Percentiles rank a stretch among this genome's conserved stretches.
Evolutionary conservation across 1,284 basidiomycete species (phyloP).

Genomic region (Flammula alnicola): DNA sequence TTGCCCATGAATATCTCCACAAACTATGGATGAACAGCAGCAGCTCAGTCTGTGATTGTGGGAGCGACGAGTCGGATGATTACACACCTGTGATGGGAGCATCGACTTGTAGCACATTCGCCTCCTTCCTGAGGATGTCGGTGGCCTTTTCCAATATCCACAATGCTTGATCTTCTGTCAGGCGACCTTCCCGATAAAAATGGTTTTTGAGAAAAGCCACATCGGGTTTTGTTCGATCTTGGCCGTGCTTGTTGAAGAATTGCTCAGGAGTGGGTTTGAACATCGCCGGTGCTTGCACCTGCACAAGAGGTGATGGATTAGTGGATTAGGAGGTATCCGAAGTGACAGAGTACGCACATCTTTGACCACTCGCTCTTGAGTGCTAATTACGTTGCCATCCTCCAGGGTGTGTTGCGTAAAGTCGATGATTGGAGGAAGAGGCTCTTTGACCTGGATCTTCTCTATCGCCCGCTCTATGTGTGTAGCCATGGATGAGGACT

Average conservation of each 20-base stretch:
- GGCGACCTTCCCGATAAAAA: conserved; percentile 94
- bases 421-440: conserved; percentile 71
- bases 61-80: conserved; percentile 43
- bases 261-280: conserved; percentile 89
- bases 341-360: conserved; percentile 55
- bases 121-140: conserved; percentile 78
- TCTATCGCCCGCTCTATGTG: conserved; percentile 78
- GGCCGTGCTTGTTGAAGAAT: conserved; percentile 78
- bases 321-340: conserved; percentile 3
- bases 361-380: conserved; percentile 85
- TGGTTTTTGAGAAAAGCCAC: conserved; percentile 98
- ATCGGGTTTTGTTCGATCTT: conserved; percentile 89
- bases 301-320: conserved; percentile 16
- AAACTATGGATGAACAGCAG: conserved; percentile 61
- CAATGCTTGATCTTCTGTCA: conserved; percentile 92
- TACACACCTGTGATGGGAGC: conserved; percentile 92
- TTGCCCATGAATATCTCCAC: conserved; percentile 72
- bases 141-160: conserved; percentile 86
- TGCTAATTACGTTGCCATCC: conserved; percentile 85
- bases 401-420: conserved; percentile 90
- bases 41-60: conserved; percentile 10
- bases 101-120: conserved; percentile 86
- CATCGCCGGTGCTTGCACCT: conserved; percentile 97
- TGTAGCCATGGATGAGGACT: conserved; percentile 42
- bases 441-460: conserved; percentile 71